A percentile compares a stretch with the other conserved stretches of the same genome.
phyloP scores from a whole-genome alignment of 371 early-diverging fungal species.

The Mucor plumbeus region DNA sequence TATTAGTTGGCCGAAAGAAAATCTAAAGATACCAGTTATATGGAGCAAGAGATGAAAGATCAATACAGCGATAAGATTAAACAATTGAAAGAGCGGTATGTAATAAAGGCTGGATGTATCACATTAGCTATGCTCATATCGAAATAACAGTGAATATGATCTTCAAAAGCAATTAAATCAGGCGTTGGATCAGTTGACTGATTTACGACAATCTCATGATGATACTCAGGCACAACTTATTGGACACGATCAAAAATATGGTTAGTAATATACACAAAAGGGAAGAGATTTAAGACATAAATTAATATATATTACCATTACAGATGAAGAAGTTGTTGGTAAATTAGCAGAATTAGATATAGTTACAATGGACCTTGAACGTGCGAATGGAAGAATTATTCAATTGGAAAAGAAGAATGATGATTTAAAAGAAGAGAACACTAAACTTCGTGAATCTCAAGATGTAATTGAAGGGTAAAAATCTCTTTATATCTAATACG shows the following conservation, averaged over 20 bases:
- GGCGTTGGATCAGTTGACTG: constrained; percentile 76
- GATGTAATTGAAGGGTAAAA: constrained; percentile 26
- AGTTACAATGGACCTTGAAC: constrained; percentile 81
- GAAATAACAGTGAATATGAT: constrained; percentile 70
- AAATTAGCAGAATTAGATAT: constrained; percentile 90
- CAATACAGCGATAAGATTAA: constrained; percentile 78
- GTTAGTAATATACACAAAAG: constrained; percentile 25
- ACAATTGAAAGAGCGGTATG: constrained; percentile 80
- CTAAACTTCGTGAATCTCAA: constrained; percentile 35
- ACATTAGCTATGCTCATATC: not conserved
- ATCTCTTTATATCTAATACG: not conserved
- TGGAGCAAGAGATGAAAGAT: constrained; percentile 70
- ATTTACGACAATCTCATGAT: constrained; percentile 74
- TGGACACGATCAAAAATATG: constrained; percentile 75
- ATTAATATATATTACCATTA: not conserved
- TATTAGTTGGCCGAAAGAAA: constrained; percentile 65
- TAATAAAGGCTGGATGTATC: not conserved
- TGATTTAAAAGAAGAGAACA: constrained; percentile 54
- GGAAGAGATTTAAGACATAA: not conserved
- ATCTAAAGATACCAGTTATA: constrained; percentile 52
- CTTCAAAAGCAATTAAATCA: constrained; percentile 83
- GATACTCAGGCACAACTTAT: constrained; percentile 77
- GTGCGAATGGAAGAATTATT: constrained; percentile 75
- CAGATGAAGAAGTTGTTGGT: constrained; percentile 82
- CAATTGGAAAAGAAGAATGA: constrained; percentile 74